Base-by-base conservation (phyloP, 805 yeast species). In the Candida vaughaniae region DNA sequence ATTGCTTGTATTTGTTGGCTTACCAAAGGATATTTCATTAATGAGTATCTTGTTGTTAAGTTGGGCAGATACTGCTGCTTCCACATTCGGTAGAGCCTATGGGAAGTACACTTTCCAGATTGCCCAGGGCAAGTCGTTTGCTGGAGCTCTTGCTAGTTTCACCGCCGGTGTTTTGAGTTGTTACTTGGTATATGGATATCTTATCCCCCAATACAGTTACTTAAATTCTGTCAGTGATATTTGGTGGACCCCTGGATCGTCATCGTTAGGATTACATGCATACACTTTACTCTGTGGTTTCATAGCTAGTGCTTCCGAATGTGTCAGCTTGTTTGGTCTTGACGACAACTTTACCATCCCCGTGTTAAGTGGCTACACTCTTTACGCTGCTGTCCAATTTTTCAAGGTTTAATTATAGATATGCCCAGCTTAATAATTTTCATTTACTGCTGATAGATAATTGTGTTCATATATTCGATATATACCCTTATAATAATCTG, bases 61-160 rank as follows among this genome's bases (percentile, higher is more conserved):
- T 54, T 93, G 98, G 98, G 89, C 95, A 4, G 99, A 93, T 56
- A 88, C 98, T 7, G 91, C 97, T 2, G 99, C 99, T 2, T 87
- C 96, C 3, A 87, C 96, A 0, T 64, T 90, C 53, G 99, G 99
- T 26, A 74, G 99, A 47, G 76, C 75, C 38, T 91, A 66, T 58
- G 98, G 98, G 6, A 75, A 84, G 51, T 72, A 82, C 46, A 87
- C 96, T 6, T 95, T 95, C 27, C 80, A 82, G 53, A 60, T 91
- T 15, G 73, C 83, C 5, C 69, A 75, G 43, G 77, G 78, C 44
- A 93, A 93, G 60, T 85, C 95, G 3, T 66, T 93, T 31, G 96
- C 96, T 1, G 99, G 99, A 0, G 82, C 93, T 1, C 35, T 80
- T 16, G 98, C 96, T 16, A 95, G 98, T 4, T 86, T 86, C 51